Evolutionary conservation across 164 flowering plant species (phyloP).

Genomic region (Tetrastigma voinierianum): DNA sequence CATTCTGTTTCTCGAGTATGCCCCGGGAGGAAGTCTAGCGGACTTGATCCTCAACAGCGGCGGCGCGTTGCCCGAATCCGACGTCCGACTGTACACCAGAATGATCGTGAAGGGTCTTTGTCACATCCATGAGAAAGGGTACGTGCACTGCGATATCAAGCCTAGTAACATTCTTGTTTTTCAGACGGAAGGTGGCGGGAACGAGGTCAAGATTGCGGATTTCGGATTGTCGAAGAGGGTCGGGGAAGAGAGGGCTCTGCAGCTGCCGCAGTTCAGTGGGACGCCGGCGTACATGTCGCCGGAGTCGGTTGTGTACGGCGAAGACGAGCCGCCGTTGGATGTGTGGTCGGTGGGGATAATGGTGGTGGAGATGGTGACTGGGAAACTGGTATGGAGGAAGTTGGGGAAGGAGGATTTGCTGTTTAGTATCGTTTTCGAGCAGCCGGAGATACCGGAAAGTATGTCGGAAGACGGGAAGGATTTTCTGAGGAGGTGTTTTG

Average conservation of each 20-base stretch:
- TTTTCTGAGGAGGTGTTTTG: conserved; percentile 49
- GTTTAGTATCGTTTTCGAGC: conserved; percentile 32
- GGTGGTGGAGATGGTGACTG: conserved; percentile 59
- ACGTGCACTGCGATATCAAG: conserved; percentile 30
- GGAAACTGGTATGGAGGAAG: conserved; percentile 44
- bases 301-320: conserved; percentile 34
- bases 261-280: conserved; percentile 21
- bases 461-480: conserved; percentile 51
- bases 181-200: background rate
- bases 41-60: background rate
- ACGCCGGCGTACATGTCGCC: conserved; percentile 70
- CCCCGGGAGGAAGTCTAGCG: conserved; percentile 17
- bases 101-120: conserved; percentile 12
- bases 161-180: conserved; percentile 16
- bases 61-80: conserved; percentile 11
- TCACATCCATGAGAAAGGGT: conserved; percentile 15
- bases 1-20: conserved; percentile 23
- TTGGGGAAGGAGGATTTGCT: conserved; percentile 22
- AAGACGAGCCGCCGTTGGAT: conserved; percentile 38
- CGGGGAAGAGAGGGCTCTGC: background rate
- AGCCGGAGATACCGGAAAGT: conserved; percentile 42
- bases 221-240: conserved; percentile 23
- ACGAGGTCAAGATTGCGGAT: conserved; percentile 19
- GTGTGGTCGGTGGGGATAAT: conserved; percentile 69
- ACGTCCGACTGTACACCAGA: conserved; percentile 13